These are phyloP conservation scores for Arthrobotrys musiformis DNA, from an alignment of 2,329 filamentous ascomycete genomes.

Conservation along the genomic window DNA sequence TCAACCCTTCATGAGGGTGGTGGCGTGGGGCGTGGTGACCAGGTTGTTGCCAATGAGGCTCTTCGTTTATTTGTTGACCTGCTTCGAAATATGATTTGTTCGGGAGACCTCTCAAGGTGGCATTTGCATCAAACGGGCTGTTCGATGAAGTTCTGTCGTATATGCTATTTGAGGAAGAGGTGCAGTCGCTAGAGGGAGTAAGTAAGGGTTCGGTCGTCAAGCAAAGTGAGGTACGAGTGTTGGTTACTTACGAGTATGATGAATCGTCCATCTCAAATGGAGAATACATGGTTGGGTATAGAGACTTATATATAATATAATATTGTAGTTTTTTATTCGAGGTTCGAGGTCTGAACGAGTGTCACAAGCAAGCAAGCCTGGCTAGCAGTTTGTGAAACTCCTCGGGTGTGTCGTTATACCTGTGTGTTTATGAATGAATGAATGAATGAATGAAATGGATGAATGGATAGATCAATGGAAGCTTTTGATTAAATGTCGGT, in stretches of 20 bases:
- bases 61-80: slow-evolving; percentile 14
- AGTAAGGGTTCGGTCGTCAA: background rate
- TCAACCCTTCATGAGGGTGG: slow-evolving; percentile 8
- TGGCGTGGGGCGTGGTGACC: slow-evolving; percentile 14
- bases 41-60: slow-evolving; percentile 33
- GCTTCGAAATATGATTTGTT: slow-evolving; percentile 48
- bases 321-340: background rate
- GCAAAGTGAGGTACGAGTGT: background rate
- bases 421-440: no score
- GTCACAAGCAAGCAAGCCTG: no score
- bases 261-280: slow-evolving; percentile 53
- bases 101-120: slow-evolving; percentile 46
- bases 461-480: no score
- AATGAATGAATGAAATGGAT: background rate
- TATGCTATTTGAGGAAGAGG: slow-evolving; percentile 45
- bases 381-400: no score
- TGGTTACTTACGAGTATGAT: slow-evolving; percentile 40
- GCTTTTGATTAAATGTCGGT: no score
- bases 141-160: slow-evolving; percentile 53
- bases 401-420: no score
- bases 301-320: no score
- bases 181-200: slow-evolving; percentile 25
- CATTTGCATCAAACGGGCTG: slow-evolving; percentile 51
- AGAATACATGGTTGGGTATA: slow-evolving; percentile 45
- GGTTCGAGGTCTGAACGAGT: no score